phyloP scores from a whole-genome alignment of 805 yeast species.

The Torulaspora microellipsoides region DNA sequence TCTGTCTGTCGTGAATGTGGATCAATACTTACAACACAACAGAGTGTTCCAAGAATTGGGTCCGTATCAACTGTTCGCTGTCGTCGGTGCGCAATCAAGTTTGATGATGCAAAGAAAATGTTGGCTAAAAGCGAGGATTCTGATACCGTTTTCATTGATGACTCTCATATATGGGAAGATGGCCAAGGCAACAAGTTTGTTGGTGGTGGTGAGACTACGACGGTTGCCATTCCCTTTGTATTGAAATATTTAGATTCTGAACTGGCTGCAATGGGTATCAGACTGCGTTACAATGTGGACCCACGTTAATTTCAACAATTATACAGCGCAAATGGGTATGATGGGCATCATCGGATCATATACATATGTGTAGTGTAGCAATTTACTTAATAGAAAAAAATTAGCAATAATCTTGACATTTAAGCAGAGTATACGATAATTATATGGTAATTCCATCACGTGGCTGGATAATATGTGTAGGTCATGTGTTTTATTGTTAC shows the following conservation, averaged over 20 bases:
- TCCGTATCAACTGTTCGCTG: slow-evolving; percentile 73
- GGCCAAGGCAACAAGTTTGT: slow-evolving; percentile 87
- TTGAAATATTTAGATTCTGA: slow-evolving; percentile 93
- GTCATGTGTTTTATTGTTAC: no score
- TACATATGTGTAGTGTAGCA: no score
- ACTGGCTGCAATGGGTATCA: slow-evolving; percentile 95
- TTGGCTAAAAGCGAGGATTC: slow-evolving; percentile 33
- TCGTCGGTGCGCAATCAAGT: slow-evolving; percentile 79
- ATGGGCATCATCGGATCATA: no score
- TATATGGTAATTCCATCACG: no score
- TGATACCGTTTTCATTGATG: slow-evolving; percentile 47
- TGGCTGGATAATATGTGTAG: no score
- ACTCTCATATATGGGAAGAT: slow-evolving; percentile 90
- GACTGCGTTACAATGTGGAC: slow-evolving; percentile 80
- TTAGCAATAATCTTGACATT: no score
- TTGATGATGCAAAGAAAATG: slow-evolving; percentile 50
- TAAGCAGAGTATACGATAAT: no score
- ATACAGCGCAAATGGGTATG: no score
- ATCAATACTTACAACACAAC: slow-evolving; percentile 81
- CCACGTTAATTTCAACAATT: slow-evolving; percentile 36
- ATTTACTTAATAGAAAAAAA: no score
- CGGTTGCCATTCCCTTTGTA: slow-evolving; percentile 95
- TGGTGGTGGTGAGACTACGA: slow-evolving; percentile 92
- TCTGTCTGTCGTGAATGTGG: slow-evolving; percentile 91
- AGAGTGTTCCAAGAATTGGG: slow-evolving; percentile 88